Evolutionary conservation across 2,329 filamentous ascomycete genomes (phyloP), one percentile per base, ranked within the genome.

Genomic region (Bipolaris zeicola): DNA sequence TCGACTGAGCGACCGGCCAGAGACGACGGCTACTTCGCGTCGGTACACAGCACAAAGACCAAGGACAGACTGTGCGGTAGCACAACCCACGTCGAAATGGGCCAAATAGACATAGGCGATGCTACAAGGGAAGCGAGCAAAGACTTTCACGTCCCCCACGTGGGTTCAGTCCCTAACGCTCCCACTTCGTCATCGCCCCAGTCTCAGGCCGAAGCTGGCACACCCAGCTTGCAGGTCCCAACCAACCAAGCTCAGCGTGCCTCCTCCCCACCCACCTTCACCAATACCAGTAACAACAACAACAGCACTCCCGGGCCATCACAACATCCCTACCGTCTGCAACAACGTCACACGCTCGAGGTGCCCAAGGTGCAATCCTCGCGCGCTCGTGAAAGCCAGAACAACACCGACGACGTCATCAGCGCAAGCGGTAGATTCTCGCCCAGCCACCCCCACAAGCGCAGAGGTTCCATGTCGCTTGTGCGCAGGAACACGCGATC

Each of bases 341-440:
- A 89, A 74, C 91, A 96, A 59, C 87, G 93, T 63, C 90, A 96
- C 77, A 96, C 92, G 0, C 82, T 97, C 24, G 92, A 96, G 76
- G 91, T 96, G 0, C 92, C 93, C 6, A 90, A 88, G 75, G 76
- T 82, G 14, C 82, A 87, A n/a, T 80, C 69, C 11, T 62, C 84
- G 33, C 85, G 91, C 66, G 84, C 79, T n/a, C 87, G 85, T 64
- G 92, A 96, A 64, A 83, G 87, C 28, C 76, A 77, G 28, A 76
- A 76, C 36, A 73, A 76, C 28, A 76, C 73, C 52, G 79, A 84
- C 61, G 89, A 93, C 65, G 83, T 81, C 77, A 83, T 85, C 13
- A 86, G 87, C 41, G 83, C 87, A 8, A 94, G 85, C 65, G 94
- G 93, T 44, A 88, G 93, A 53, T 94, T 96, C 73, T 96, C 94